Evolutionary conservation across 2,329 filamentous ascomycete genomes (phyloP).

Genomic region (Pyricularia grisea): DNA sequence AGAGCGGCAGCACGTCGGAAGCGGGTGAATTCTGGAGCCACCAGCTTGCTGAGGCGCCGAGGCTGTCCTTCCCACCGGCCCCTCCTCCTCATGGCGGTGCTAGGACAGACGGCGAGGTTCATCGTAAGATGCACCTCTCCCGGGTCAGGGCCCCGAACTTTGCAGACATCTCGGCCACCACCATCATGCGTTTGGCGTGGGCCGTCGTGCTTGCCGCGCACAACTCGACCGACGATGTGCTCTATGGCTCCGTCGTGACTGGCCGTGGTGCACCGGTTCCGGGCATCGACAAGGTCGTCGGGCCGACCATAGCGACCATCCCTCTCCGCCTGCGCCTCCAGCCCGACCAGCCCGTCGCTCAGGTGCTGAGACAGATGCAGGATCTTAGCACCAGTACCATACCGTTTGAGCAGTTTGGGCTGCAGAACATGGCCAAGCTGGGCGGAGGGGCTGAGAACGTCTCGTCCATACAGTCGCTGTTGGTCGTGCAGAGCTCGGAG

Average conservation of each 20-base stretch:
- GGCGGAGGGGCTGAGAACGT: not conserved
- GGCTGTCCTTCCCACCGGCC: not conserved
- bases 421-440: not conserved
- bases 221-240: not conserved
- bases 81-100: not conserved
- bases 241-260: slow-evolving; percentile 18
- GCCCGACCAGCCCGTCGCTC: slow-evolving; percentile 4
- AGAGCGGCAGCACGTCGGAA: not conserved
- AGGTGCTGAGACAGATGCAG: not conserved
- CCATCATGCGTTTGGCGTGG: not conserved
- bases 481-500: slow-evolving; percentile 1
- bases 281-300: slow-evolving; percentile 17
- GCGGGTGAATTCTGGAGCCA: not conserved
- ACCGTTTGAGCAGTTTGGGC: not conserved
- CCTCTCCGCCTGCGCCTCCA: slow-evolving; percentile 15
- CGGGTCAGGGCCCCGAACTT: not conserved
- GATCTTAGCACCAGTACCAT: not conserved
- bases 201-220: not conserved
- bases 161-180: not conserved
- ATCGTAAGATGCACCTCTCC: not conserved
- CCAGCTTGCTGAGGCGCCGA: not conserved
- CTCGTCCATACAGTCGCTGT: not conserved
- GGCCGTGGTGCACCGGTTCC: slow-evolving; percentile 17
- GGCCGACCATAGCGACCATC: slow-evolving; percentile 21
- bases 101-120: not conserved